Base-by-base conservation (phyloP, 2,329 filamentous ascomycete species). In the Beauveria sp. region DNA sequence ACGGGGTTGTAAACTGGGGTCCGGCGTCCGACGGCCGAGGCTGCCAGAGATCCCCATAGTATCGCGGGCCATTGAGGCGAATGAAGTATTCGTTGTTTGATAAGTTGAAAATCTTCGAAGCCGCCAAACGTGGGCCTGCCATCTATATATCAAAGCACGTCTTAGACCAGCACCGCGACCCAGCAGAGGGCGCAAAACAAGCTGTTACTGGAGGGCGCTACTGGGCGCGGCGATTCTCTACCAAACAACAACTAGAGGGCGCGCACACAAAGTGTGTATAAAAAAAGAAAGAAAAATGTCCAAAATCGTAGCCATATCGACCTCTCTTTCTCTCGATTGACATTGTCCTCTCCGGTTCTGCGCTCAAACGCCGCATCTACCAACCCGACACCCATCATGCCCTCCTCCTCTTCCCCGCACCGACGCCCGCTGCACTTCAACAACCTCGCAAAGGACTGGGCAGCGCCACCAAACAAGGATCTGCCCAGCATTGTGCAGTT, bases 401-500 rank as follows among this genome's bases (percentile, higher is more conserved):
- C 53, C 6, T n/a, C 42, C 16, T 49, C 24, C 5, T 45, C 28
- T 38, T 55, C 60, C 54, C 53, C 53, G 24, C 61, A 53, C n/a
- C 53, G 61, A 20, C 61, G 61, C 18, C 61, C 53, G 26, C 40
- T 62, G 46, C 48, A 62, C 22, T 62, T 62, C 42, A 62, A 62
- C 46, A 3, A 45, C 20, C 20, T 43, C 18, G 52, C 60, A 5
- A 18, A 34, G 10, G 18, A 40, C 22, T 53, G 54, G 48, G 28
- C 42, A 12, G 61, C 48, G 26, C 61, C 54, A n/a, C 53, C 46
- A 20, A 59, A 38, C 0, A 75, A 79, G 0, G 67, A 73, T 0
- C 65, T 91, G 1, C 87, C 88, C 0, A 66, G 74, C 2, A 78
- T 86, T 16, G 71, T 91, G 0, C 82, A 82, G 0, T 74, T 90